Conservation (phyloP, 2,329 filamentous ascomycete genomes). For the Plectosphaerella sp. region DNA sequence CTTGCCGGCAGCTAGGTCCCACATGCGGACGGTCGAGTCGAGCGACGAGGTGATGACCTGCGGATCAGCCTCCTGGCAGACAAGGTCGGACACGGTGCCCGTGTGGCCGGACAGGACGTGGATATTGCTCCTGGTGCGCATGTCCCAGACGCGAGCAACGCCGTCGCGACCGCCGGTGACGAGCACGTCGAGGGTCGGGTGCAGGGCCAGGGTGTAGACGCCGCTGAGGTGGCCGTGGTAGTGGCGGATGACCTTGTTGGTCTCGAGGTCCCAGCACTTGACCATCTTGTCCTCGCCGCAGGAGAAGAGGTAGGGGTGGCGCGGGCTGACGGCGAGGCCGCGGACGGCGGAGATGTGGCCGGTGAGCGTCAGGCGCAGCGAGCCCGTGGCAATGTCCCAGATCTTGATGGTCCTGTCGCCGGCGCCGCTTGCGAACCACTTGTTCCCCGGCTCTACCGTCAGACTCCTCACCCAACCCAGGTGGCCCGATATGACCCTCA, state of each 20-base stretch:
- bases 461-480: conserved; percentile 89
- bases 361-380: conserved; percentile 79
- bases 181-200: conserved; percentile 90
- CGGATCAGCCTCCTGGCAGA: conserved; percentile 93
- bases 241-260: conserved; percentile 98
- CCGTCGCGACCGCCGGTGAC: conserved; percentile 94
- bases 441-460: conserved; percentile 91
- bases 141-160: conserved; percentile 95
- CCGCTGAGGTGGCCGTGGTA: conserved; percentile 97
- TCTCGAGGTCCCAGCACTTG: conserved; percentile 99
- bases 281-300: conserved; percentile 99
- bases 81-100: conserved; percentile 80
- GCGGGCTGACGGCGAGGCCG: conserved; percentile 84
- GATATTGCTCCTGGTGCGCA: conserved; percentile 93
- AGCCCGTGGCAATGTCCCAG: conserved; percentile 89
- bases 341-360: conserved; percentile 93
- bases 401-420: conserved; percentile 98
- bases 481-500: conserved; percentile 95
- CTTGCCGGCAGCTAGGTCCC: conserved; percentile 95
- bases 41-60: conserved; percentile 93
- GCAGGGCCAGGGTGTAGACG: conserved; percentile 89
- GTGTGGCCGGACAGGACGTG: conserved; percentile 92
- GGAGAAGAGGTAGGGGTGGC: conserved; percentile 95
- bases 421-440: conserved; percentile 95
- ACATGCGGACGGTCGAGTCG: conserved; percentile 85